Base-by-base conservation (phyloP, 1,284 basidiomycete species). In the Dichomitus squalens region DNA sequence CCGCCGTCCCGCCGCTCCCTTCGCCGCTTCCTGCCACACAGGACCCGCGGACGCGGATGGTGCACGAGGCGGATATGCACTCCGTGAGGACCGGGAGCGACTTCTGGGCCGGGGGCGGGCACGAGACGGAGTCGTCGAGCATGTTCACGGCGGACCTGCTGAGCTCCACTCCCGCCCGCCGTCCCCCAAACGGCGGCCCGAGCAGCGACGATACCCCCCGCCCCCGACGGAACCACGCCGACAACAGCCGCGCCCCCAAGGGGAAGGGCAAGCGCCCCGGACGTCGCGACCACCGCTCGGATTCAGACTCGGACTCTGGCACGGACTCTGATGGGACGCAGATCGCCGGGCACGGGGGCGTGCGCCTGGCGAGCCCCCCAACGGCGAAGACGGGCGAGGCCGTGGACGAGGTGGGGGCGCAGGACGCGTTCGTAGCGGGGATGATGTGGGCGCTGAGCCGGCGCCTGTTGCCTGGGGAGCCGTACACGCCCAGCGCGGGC, bases 391-490 rank as follows among this genome's bases (percentile, higher is more conserved):
- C 76, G n/a, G 66, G 73, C 12, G 64, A 61, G 18, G 55, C 79
- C 4, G 71, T 84, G 4, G 88, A 91, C 67, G 88, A 90, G 64
- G 79, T 84, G 7, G 90, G 89, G 1, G 86, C 87, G 0, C 88
- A 90, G 64, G 87, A 89, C 57, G 90, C 90, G 8, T 92, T 92
- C 64, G 81, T 92, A 11, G 87, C 87, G 0, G 90, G 90, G 12
- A 91, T 92, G 89, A 87, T 92, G 57, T 92, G 83, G 70, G 82
- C 88, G 0, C 67, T 92, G 61, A 88, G 84, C 53, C 75, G 88
- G 61, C 76, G 82, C 33, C 73, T 91, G 52, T 70, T 85, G 43
- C 90, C 90, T 38, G 88, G 89, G 0, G 72, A 80, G 7, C 89
- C 88, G 16, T 92, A 88, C 69, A 85, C 85, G 3, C 87, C 88